phyloP scores from a whole-genome alignment of 352 stramenopile genomes.

The Phytophthora fragariaefolia region DNA sequence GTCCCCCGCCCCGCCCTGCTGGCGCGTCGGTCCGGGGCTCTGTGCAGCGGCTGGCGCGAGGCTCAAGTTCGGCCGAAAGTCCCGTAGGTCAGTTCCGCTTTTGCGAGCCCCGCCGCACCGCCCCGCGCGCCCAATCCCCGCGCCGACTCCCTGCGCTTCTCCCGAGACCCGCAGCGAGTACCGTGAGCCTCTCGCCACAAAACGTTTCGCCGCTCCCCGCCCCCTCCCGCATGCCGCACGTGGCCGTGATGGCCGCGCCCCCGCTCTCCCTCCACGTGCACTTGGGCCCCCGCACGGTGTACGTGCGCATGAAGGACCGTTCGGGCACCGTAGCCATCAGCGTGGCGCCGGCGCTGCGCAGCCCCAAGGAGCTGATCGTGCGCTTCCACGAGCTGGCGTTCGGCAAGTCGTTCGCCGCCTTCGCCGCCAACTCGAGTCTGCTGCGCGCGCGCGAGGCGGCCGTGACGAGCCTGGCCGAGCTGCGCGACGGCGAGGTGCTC shows the following conservation, averaged over 20 bases:
- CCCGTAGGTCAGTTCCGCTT: conserved; percentile 35
- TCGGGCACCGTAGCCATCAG: conserved; percentile 64
- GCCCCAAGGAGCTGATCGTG: conserved; percentile 59
- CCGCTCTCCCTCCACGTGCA: conserved; percentile 60
- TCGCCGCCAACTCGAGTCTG: conserved; percentile 52
- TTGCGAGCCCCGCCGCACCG: conserved; percentile 23
- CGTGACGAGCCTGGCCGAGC: conserved; percentile 50
- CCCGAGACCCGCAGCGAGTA: too few species aligned
- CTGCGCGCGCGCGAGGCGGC: conserved; percentile 54
- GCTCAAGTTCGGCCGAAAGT: conserved; percentile 36
- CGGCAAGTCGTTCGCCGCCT: conserved; percentile 72
- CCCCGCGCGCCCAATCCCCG: conserved; percentile 1
- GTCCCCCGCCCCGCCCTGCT: too few species aligned
- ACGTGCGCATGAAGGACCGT: conserved; percentile 78
- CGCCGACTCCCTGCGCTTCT: conserved; percentile 23
- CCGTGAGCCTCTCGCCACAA: too few species aligned
- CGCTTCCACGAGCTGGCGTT: conserved; percentile 80
- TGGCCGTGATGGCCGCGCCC: conserved; percentile 31
- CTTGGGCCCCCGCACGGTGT: conserved; percentile 50
- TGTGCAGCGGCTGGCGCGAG: conserved; percentile 31
- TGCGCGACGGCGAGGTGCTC: conserved; percentile 65
- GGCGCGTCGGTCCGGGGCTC: conserved; percentile 19
- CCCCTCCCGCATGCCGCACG: conserved; percentile 47
- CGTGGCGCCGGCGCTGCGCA: conserved; percentile 43
- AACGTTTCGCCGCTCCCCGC: too few species aligned